Evolutionary conservation across 2,329 filamentous ascomycete species (phyloP).

Genomic region (Colletotrichum neosansevieriae): DNA sequence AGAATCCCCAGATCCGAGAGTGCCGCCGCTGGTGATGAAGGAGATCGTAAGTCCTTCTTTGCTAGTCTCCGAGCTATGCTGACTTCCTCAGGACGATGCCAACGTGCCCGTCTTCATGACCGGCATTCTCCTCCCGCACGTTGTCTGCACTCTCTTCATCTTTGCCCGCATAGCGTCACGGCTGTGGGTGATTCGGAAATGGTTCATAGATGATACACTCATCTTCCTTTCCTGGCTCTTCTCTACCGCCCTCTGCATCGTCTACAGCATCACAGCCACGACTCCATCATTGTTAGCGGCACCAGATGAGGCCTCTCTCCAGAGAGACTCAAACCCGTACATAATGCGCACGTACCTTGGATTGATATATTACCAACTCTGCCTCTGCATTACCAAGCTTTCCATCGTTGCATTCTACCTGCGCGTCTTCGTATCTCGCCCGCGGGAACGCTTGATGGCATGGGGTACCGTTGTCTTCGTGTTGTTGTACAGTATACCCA

Average conservation of each 20-base stretch:
- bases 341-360: conserved; percentile 49
- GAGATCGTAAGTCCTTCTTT: conserved; percentile 19
- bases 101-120: conserved; percentile 46
- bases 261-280: conserved; percentile 48
- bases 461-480: conserved; percentile 51
- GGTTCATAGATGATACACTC: conserved; percentile 51
- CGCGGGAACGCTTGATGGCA: conserved; percentile 49
- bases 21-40: conserved; percentile 10
- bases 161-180: conserved; percentile 46
- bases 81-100: conserved; percentile 21
- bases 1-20: neutral
- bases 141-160: conserved; percentile 49
- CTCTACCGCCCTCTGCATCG: conserved; percentile 48
- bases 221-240: conserved; percentile 48
- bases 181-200: conserved; percentile 46
- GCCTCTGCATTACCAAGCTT: conserved; percentile 54
- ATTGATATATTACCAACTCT: conserved; percentile 54
- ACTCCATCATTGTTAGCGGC: conserved; percentile 42
- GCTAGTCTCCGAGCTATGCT: neutral
- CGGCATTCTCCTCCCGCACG: conserved; percentile 50
- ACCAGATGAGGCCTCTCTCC: conserved; percentile 20
- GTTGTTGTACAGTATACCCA: conserved; percentile 49
- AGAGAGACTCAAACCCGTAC: conserved; percentile 43
- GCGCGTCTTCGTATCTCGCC: conserved; percentile 51
- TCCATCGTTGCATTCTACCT: conserved; percentile 55